Evolutionary conservation across 1,284 basidiomycete genomes (phyloP).

Genomic region (Puccinia triticina): DNA sequence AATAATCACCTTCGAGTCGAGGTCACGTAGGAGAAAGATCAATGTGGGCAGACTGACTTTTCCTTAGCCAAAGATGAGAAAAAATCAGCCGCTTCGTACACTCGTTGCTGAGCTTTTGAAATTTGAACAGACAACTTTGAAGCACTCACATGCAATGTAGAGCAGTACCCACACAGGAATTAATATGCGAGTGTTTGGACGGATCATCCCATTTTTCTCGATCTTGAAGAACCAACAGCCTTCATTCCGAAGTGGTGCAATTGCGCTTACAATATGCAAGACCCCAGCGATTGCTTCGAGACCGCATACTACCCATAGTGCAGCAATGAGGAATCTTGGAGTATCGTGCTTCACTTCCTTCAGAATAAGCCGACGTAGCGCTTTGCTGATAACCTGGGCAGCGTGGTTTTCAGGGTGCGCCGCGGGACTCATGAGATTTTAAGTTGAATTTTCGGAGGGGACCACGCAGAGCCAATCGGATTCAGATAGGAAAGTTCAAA

Average conservation of each 20-base stretch:
- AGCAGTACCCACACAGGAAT: neutral
- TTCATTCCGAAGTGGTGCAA: conserved; percentile 3
- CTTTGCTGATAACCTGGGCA: no score
- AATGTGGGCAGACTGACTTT: conserved; percentile 2
- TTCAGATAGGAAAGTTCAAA: no score
- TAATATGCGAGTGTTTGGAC: conserved; percentile 4
- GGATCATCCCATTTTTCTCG: conserved; percentile 10
- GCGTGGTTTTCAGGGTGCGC: no score
- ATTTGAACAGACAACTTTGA: neutral
- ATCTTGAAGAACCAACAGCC: conserved; percentile 13
- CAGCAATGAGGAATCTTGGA: neutral
- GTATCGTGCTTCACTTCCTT: neutral
- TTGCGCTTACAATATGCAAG: neutral
- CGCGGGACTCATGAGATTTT: no score
- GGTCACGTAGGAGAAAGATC: neutral
- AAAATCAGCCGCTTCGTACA: neutral
- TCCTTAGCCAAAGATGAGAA: no score
- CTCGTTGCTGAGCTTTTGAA: neutral
- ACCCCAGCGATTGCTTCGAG: neutral
- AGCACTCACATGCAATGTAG: conserved; percentile 1
- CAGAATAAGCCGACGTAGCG: neutral
- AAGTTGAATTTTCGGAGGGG: no score
- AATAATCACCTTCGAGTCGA: neutral
- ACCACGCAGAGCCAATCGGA: no score
- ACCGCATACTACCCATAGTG: neutral